Evolutionary conservation across 129 eudicot species (phyloP).

Genomic region (Arctium lappa): DNA sequence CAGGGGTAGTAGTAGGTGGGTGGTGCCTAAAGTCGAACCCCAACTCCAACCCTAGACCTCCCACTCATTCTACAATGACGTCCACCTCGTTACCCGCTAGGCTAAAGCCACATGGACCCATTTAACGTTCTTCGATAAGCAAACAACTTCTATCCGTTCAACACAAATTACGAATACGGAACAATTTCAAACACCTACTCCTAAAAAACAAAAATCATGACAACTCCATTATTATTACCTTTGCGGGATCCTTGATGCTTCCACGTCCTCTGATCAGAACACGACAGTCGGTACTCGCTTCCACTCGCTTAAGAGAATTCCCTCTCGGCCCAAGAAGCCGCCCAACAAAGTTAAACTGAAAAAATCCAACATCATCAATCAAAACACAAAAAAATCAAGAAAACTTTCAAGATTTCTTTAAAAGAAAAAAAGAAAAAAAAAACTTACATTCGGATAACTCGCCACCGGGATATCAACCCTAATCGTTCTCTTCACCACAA

Average conservation of each 20-base stretch:
- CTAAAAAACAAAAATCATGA: background rate
- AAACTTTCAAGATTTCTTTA: background rate
- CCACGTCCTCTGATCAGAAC: slow-evolving; percentile 98
- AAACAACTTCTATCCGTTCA: background rate
- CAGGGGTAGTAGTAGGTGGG: too few species aligned
- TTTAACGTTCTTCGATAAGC: background rate
- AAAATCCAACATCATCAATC: slow-evolving; percentile 3
- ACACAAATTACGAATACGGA: background rate
- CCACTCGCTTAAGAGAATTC: slow-evolving; percentile 95
- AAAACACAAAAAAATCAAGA: background rate
- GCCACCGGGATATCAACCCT: slow-evolving; percentile 95
- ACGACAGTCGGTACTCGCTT: slow-evolving; percentile 94
- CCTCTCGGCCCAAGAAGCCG: slow-evolving; percentile 99
- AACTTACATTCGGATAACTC: slow-evolving; percentile 74
- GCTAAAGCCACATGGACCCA: background rate
- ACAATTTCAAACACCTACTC: background rate
- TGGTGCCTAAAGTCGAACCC: too few species aligned
- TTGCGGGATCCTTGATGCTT: slow-evolving; percentile 95
- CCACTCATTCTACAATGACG: too few species aligned
- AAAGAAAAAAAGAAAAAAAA: background rate
- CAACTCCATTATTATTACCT: slow-evolving; percentile 45
- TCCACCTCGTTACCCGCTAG: too few species aligned
- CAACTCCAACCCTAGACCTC: too few species aligned
- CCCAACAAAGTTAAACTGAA: slow-evolving; percentile 94
- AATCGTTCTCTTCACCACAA: slow-evolving; percentile 82